Evolutionary conservation across 2,329 filamentous ascomycete genomes (phyloP), one percentile per base, ranked within the genome.

Genomic region (Lizonia empirigonia): DNA sequence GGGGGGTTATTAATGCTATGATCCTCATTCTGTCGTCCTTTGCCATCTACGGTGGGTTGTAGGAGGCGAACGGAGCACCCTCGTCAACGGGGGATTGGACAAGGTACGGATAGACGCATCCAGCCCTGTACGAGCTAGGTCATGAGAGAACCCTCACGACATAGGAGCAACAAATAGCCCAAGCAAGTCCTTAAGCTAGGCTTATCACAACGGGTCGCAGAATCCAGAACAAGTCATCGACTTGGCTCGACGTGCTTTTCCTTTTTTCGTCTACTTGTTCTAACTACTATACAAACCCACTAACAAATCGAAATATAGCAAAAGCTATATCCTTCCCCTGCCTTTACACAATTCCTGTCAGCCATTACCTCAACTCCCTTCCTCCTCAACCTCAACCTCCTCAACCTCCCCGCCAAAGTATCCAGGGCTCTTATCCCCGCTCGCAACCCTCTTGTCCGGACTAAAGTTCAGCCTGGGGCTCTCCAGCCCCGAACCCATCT

Each of bases 21-120:
- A 82, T 95, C 23, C 78, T 97, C 36, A 85, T 96, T 40, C 79
- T 96, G 56, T 94, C 91, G 5, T 94, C 90, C 4, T 96, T 96
- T 71, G 90, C 91, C n/a, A 92, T 96, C 42, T 91, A 95, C 69
- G 91, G 91, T 39, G 91, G 90, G 30, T 80, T 96, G 55, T 96
- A 10, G 13, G 26, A n/a, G n/a, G n/a, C n/a, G n/a, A n/a, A n/a
- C n/a, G n/a, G n/a, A n/a, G n/a, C 35, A 13, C 20, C 20, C 12
- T 23, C 24, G 20, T 37, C 20, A n/a, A n/a, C n/a, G n/a, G n/a
- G n/a, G n/a, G n/a, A n/a, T n/a, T n/a, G n/a, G n/a, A n/a, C n/a
- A n/a, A n/a, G n/a, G n/a, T n/a, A n/a, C n/a, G n/a, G n/a, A n/a
- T n/a, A n/a, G n/a, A n/a, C n/a, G n/a, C n/a, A n/a, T n/a, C n/a